Evolutionary conservation across 495 filamentous ascomycete genomes (phyloP).

Genomic region (Aspergillus asperescens): DNA sequence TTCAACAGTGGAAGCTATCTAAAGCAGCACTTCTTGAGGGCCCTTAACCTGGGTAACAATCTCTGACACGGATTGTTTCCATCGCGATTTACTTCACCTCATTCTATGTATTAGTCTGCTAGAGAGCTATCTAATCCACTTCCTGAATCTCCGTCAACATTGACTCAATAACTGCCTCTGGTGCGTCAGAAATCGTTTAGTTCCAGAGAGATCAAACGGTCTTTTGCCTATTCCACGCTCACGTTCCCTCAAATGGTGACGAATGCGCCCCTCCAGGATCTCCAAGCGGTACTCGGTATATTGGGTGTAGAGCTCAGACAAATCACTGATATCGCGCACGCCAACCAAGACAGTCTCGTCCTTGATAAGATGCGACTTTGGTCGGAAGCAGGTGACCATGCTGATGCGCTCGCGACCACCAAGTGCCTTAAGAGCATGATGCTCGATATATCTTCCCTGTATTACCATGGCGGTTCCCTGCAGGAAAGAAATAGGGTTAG

Average conservation of each 20-base stretch:
- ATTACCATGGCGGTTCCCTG: slow-evolving; percentile 64
- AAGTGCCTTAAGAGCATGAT: slow-evolving; percentile 59
- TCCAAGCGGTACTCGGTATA: slow-evolving; percentile 63
- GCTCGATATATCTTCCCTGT: slow-evolving; percentile 68
- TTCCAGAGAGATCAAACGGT: slow-evolving; percentile 27
- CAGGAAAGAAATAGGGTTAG: neutral
- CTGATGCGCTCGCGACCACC: slow-evolving; percentile 64
- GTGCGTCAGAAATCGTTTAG: slow-evolving; percentile 38
- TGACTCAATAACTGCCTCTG: slow-evolving; percentile 46
- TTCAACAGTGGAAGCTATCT: no score
- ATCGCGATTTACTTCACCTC: no score
- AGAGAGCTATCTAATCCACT: no score
- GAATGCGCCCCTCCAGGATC: slow-evolving; percentile 55
- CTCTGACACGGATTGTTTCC: no score
- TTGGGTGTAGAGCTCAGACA: slow-evolving; percentile 62
- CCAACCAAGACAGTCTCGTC: slow-evolving; percentile 63
- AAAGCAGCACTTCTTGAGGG: no score
- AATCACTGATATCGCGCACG: slow-evolving; percentile 56
- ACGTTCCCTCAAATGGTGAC: slow-evolving; percentile 26
- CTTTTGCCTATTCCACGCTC: slow-evolving; percentile 12
- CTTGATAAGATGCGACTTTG: slow-evolving; percentile 46
- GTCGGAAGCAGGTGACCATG: slow-evolving; percentile 68
- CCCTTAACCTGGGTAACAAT: no score
- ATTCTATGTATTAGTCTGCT: no score
- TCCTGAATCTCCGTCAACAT: slow-evolving; percentile 27